Base-by-base conservation (phyloP, 768 basidiomycete species). In the Lepiota subincarnata region DNA sequence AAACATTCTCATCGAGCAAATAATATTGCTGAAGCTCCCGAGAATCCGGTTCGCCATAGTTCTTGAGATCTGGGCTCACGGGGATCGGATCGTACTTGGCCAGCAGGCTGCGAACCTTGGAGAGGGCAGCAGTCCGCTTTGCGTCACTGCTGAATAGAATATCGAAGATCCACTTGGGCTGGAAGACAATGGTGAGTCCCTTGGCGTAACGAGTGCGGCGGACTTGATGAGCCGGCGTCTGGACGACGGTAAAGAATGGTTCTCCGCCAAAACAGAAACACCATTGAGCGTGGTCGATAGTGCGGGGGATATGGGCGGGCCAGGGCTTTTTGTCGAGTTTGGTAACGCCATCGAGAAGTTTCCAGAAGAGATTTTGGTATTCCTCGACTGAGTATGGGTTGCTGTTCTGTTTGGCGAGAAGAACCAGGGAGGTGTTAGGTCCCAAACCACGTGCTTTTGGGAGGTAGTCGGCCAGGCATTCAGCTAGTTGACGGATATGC, bases 91-190 rank as follows among this genome's bases (percentile, higher is more conserved):
- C 61, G 37, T 62, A 62, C 36, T 60, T 60, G 19, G 53, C 59
- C 37, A 62, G 41, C 38, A 62, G 39, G 18, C 40, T 49, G 42
- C 60, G 60, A 10, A 62, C 60, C 45, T 62, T 60, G 28, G 48
- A n/a, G 14, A 62, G 52, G 12, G 61, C 59, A 1, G 57, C 59
- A 18, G 48, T 51, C 4, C 61, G 61, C 24, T 60, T 60, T 12
- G 59, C 61, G 14, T 62, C 55, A 10, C 47, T 53, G 54, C 59
- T 60, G 50, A 60, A 62, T 12, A 62, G 40, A 24, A 62, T 62
- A 22, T 62, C 61, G 49, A 62, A 62, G 31, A 62, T 62, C 61
- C 59, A 62, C 43, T 62, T 60, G n/a, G 61, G 61, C 36, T 62
- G 61, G 57, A 62, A 62, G 20, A 62, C 61, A 36, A 60, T 60